phyloP scores from a whole-genome alignment of 2,329 filamentous ascomycete genomes.

The Apiospora pterosperma region DNA sequence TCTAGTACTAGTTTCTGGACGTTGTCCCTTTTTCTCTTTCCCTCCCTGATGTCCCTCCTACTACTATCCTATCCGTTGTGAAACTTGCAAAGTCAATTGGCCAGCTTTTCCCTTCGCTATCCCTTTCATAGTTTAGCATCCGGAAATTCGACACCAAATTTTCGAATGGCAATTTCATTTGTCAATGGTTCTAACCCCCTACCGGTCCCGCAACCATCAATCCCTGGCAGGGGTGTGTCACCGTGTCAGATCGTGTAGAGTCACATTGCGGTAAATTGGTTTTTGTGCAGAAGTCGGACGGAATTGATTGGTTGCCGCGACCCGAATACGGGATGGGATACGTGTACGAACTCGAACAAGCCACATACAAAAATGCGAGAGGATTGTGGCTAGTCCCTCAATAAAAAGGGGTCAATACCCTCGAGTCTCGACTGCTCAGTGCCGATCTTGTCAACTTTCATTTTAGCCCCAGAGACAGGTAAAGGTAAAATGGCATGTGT shows the following conservation, averaged over 20 bases:
- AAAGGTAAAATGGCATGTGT: neutral
- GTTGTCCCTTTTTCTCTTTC: neutral
- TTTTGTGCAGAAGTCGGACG: neutral
- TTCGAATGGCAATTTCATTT: constrained; percentile 2
- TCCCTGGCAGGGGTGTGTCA: neutral
- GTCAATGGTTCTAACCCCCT: neutral
- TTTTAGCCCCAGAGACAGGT: neutral
- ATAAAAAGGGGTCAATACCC: neutral
- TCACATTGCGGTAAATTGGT: neutral
- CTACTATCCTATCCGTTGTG: no score
- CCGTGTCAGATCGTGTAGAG: neutral
- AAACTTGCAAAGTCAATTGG: neutral
- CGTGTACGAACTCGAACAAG: constrained; percentile 1
- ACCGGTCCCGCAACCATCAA: neutral
- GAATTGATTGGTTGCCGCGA: neutral
- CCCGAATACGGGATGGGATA: neutral
- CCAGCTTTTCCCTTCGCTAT: neutral
- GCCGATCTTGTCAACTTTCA: neutral
- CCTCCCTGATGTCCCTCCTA: neutral
- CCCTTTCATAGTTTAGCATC: neutral
- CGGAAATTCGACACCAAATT: neutral
- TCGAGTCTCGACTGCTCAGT: neutral
- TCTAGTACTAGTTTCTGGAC: neutral
- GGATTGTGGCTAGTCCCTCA: neutral
- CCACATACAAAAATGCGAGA: neutral